Evolutionary conservation across 2,329 filamentous ascomycete species (phyloP).

Genomic region (Scedosporium aurantiacum): DNA sequence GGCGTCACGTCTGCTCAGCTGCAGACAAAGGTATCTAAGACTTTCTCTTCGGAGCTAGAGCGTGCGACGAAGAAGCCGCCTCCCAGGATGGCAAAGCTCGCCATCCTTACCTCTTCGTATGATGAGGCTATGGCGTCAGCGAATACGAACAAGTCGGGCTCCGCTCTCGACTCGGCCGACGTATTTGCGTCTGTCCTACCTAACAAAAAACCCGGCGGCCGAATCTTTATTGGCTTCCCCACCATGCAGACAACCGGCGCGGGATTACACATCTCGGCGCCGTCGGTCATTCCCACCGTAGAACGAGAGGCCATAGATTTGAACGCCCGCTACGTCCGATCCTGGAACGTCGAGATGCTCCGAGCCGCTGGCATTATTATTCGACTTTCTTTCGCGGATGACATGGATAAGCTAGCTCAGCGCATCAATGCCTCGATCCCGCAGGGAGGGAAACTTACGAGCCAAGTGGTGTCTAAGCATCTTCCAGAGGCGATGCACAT

Average conservation of each 20-base stretch:
- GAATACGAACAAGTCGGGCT: conserved; percentile 31
- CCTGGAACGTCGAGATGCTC: conserved; percentile 91
- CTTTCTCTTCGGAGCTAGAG: conserved; percentile 77
- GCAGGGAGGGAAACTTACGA: conserved; percentile 42
- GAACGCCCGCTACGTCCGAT: conserved; percentile 87
- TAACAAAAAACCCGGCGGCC: conserved; percentile 67
- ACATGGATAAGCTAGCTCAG: conserved; percentile 66
- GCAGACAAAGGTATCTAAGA: conserved; percentile 59
- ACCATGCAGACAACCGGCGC: conserved; percentile 94
- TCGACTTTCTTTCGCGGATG: conserved; percentile 74
- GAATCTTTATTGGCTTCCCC: conserved; percentile 94
- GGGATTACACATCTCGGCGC: conserved; percentile 87
- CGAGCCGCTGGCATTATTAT: conserved; percentile 83
- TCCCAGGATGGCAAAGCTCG: conserved; percentile 73
- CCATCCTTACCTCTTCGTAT: conserved; percentile 84
- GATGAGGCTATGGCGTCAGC: conserved; percentile 64
- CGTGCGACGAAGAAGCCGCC: conserved; percentile 95
- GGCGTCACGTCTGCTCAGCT: conserved; percentile 78
- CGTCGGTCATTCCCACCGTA: conserved; percentile 92
- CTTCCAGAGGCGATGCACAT: conserved; percentile 73
- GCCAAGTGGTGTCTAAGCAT: conserved; percentile 53
- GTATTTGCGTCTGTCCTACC: conserved; percentile 87
- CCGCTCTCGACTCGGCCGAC: conserved; percentile 45
- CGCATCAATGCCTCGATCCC: conserved; percentile 40
- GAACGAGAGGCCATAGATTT: conserved; percentile 95